These are phyloP conservation scores for Dovyalis caffra DNA, from an alignment of 345 rosid genomes.

Conservation along the genomic window DNA sequence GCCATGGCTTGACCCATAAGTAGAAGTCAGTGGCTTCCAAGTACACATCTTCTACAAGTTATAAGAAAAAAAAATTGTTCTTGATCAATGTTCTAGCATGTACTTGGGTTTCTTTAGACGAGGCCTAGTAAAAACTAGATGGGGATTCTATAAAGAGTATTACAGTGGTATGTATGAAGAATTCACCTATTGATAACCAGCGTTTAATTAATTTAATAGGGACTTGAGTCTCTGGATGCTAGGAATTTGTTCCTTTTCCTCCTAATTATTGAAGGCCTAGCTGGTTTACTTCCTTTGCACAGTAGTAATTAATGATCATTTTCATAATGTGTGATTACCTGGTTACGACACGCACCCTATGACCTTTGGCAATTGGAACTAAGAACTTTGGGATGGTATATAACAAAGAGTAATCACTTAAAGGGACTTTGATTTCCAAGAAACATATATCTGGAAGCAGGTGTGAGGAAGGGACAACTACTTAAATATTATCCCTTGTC, in stretches of 20 bases:
- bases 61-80: background rate
- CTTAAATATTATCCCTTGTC: background rate
- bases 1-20: background rate
- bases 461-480: background rate
- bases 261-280: background rate
- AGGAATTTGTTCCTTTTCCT: background rate
- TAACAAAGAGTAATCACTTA: background rate
- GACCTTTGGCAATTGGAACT: background rate
- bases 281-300: background rate
- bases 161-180: background rate
- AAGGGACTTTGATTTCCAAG: background rate
- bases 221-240: background rate
- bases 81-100: background rate
- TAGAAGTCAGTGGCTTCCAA: background rate
- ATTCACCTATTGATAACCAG: background rate
- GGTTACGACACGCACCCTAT: background rate
- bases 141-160: background rate
- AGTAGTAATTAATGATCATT: background rate
- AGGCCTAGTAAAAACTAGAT: no score
- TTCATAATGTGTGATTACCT: background rate
- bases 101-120: background rate
- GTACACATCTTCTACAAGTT: background rate
- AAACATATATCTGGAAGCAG: background rate
- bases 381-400: background rate
- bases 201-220: background rate